A percentile compares a stretch with the other conserved stretches of the same genome.
These are phyloP conservation scores for Vitis rotundifolia DNA, from an alignment of 164 flowering plant species.

Conservation along the genomic window DNA sequence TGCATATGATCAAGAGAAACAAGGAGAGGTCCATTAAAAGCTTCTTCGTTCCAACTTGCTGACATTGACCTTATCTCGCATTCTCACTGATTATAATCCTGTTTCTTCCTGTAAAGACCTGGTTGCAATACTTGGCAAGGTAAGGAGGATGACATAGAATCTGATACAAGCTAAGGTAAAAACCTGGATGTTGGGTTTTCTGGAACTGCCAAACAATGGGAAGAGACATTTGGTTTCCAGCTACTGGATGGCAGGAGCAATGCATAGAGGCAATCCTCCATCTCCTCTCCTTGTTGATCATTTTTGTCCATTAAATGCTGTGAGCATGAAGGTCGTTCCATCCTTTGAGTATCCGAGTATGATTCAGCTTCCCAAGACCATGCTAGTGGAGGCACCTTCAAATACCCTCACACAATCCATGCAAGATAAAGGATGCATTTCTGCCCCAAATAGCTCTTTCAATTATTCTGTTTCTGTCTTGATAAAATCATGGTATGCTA, in stretches of 20 bases:
- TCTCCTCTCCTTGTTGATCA: no score
- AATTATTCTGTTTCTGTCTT: no score
- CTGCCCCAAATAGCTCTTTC: no score
- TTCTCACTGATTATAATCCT: no score
- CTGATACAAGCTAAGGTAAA: conserved; percentile 56
- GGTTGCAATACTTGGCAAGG: neutral
- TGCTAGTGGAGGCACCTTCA: conserved; percentile 46
- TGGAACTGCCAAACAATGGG: conserved; percentile 62
- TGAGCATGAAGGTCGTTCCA: neutral
- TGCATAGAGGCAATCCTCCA: no score
- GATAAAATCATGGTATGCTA: no score
- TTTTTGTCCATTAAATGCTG: no score
- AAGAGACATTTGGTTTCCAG: conserved; percentile 49
- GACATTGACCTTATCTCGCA: no score
- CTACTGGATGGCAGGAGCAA: no score
- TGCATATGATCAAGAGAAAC: conserved; percentile 65
- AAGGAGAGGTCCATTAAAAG: conserved; percentile 38
- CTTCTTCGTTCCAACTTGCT: conserved; percentile 50
- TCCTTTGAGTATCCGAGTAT: conserved; percentile 15
- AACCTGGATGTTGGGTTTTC: conserved; percentile 63
- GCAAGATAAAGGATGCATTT: no score
- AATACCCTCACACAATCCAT: no score
- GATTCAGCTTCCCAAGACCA: conserved; percentile 30
- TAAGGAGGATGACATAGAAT: conserved; percentile 65
- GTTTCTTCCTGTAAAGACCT: no score